phyloP scores from a whole-genome alignment of 371 early-diverging fungal species.

The Mortierella sp. region DNA sequence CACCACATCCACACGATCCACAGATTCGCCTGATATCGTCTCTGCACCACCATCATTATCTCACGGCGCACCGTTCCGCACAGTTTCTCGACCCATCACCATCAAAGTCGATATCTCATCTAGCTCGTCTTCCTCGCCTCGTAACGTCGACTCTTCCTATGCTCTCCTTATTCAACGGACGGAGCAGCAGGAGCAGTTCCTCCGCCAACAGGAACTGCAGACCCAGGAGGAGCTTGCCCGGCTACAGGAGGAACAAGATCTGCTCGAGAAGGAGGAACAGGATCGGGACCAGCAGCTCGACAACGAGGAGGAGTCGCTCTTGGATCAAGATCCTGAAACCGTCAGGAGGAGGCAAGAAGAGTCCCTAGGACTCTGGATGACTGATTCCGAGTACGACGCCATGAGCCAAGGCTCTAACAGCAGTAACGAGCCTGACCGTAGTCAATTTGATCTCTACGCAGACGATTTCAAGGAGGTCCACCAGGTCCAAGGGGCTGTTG shows the following conservation, averaged over 20 bases:
- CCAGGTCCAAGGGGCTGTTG: background rate
- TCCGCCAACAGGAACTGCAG: slow-evolving; percentile 17
- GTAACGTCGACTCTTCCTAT: background rate
- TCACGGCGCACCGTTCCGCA: slow-evolving; percentile 21
- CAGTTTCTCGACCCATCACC: slow-evolving; percentile 39
- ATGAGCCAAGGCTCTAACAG: slow-evolving; percentile 1
- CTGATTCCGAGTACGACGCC: slow-evolving; percentile 39
- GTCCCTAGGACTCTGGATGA: slow-evolving; percentile 48
- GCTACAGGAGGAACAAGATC: slow-evolving; percentile 36
- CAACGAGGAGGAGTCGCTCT: slow-evolving; percentile 35
- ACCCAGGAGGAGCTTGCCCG: slow-evolving; percentile 16
- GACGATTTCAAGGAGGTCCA: slow-evolving; percentile 27
- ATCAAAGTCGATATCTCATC: slow-evolving; percentile 29
- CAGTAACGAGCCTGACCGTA: background rate
- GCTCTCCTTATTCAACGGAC: slow-evolving; percentile 19
- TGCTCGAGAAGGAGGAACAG: slow-evolving; percentile 39
- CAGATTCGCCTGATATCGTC: background rate
- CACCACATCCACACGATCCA: slow-evolving; percentile 6
- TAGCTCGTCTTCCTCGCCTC: background rate
- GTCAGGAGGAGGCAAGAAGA: slow-evolving; percentile 38
- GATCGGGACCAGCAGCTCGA: slow-evolving; percentile 38
- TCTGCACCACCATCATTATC: no score
- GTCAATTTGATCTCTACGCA: slow-evolving; percentile 29
- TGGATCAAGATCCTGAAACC: slow-evolving; percentile 32
- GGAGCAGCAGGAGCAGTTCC: slow-evolving; percentile 26